Conservation (phyloP, 495 filamentous ascomycete species). For the Opeltia flavorubescens region DNA sequence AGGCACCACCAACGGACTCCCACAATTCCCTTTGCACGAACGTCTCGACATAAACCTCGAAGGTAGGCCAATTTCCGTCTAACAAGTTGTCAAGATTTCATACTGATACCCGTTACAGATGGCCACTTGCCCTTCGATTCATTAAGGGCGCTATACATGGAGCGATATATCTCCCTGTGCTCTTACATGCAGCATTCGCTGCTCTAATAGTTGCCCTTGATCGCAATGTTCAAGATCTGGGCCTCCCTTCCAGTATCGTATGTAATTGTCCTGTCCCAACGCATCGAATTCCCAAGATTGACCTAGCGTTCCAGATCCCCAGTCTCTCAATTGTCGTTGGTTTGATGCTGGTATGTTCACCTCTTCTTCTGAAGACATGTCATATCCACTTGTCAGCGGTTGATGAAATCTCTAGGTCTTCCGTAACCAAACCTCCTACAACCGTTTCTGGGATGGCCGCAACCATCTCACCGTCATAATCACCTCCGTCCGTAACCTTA, state of each 20-base stretch:
- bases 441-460: constrained; percentile 58
- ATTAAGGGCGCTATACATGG: constrained; percentile 63
- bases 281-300: neutral
- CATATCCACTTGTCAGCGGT: neutral
- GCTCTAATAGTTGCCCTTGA: constrained; percentile 50
- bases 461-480: constrained; percentile 42
- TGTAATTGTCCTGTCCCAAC: constrained; percentile 4
- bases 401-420: constrained; percentile 30
- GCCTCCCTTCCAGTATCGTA: constrained; percentile 52
- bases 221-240: constrained; percentile 37
- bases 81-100: no score
- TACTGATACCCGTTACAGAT: constrained; percentile 25
- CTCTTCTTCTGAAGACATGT: neutral
- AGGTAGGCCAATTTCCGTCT: constrained; percentile 3
- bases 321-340: constrained; percentile 69
- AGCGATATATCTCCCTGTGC: constrained; percentile 48
- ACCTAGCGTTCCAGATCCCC: constrained; percentile 36
- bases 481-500: constrained; percentile 49
- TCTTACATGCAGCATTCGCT: constrained; percentile 49
- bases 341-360: constrained; percentile 45
- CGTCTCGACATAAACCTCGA: constrained; percentile 16
- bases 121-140: constrained; percentile 62
- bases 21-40: constrained; percentile 15
- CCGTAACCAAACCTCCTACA: constrained; percentile 58
- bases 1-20: constrained; percentile 14